Conservation (phyloP, 2,329 filamentous ascomycete genomes). For the Aureobasidium sp. region DNA sequence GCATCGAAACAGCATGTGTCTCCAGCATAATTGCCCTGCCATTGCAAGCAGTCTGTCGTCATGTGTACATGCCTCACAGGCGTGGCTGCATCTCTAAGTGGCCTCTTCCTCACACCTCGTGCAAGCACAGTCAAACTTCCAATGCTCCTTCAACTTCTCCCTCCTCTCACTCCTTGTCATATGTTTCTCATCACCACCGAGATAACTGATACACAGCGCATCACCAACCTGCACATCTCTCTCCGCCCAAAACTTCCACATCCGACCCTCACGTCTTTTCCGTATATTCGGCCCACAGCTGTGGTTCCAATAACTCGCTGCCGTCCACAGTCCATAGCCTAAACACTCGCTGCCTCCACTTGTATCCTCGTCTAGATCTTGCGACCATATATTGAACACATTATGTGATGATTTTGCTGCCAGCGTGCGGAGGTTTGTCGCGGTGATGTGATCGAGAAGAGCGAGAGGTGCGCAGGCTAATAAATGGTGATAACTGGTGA, state of each 20-base stretch:
- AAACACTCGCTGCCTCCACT: conserved; percentile 38
- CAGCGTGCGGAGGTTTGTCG: conserved; percentile 26
- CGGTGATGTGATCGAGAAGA: conserved; percentile 27
- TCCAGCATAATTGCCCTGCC: background rate
- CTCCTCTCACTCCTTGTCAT: conserved; percentile 29
- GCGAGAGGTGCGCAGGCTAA: conserved; percentile 29
- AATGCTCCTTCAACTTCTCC: conserved; percentile 29
- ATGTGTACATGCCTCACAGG: background rate
- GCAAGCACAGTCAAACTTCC: conserved; percentile 40
- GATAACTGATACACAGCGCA: conserved; percentile 40
- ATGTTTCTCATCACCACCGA: conserved; percentile 39
- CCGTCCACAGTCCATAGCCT: conserved; percentile 39
- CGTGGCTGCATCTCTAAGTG: background rate
- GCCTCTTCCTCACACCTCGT: conserved; percentile 23
- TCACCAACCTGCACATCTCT: conserved; percentile 30
- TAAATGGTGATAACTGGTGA: conserved; percentile 35
- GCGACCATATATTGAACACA: conserved; percentile 37
- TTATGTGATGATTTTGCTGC: conserved; percentile 37
- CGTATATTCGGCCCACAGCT: conserved; percentile 35
- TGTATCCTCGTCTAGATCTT: conserved; percentile 23
- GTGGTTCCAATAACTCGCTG: conserved; percentile 42
- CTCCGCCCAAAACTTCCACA: conserved; percentile 33
- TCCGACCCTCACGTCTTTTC: conserved; percentile 32
- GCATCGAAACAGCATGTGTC: background rate
- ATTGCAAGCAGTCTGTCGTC: background rate